These are phyloP conservation scores for Boechera stricta DNA, from an alignment of 345 rosid species.

Conservation along the genomic window DNA sequence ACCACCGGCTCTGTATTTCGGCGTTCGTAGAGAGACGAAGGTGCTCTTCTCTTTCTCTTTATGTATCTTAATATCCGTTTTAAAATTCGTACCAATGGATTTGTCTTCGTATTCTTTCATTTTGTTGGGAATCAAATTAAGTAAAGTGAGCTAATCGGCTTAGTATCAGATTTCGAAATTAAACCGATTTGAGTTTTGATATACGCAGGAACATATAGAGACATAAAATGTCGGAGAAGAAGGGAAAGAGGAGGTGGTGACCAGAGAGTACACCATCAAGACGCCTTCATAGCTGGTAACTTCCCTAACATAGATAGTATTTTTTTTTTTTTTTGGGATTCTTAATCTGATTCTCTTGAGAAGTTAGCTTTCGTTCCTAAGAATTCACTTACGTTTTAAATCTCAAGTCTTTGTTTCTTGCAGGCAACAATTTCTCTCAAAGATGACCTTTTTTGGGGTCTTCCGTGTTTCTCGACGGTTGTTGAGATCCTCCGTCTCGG, in stretches of 20 bases:
- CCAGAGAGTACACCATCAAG: conserved; percentile 72
- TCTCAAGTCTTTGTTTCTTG: conserved; percentile 4
- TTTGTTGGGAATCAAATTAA: background rate
- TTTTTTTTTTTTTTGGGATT: background rate
- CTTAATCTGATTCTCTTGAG: background rate
- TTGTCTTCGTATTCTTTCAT: background rate
- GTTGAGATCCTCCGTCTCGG: conserved; percentile 43
- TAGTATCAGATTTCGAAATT: background rate
- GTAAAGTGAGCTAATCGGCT: background rate
- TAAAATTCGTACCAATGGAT: background rate
- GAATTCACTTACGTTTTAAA: conserved; percentile 1
- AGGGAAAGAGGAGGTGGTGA: conserved; percentile 82
- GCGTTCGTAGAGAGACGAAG: conserved; percentile 22
- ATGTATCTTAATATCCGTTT: background rate
- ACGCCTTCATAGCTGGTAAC: conserved; percentile 72
- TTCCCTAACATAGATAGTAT: background rate
- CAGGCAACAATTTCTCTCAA: conserved; percentile 9
- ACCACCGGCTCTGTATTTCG: conserved; percentile 26
- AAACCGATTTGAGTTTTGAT: background rate
- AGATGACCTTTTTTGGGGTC: conserved; percentile 47
- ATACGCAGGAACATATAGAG: background rate
- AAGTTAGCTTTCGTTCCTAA: background rate
- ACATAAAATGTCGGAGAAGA: conserved; percentile 68
- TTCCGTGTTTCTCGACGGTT: conserved; percentile 42
- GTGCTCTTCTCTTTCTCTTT: background rate